Conservation (phyloP, 352 stramenopile genomes). For the Phytophthora chlamydospora region DNA sequence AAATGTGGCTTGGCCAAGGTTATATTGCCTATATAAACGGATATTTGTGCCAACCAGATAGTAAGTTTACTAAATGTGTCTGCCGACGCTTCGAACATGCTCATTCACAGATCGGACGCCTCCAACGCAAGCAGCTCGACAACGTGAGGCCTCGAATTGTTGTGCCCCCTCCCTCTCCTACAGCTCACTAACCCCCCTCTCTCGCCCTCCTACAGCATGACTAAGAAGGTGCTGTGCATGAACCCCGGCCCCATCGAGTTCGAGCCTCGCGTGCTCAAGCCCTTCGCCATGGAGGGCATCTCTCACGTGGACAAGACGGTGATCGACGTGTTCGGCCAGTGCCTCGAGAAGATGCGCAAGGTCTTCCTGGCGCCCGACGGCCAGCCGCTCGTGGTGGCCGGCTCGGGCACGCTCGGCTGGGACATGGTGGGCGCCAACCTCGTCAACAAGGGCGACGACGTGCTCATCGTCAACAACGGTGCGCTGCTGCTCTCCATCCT, state of each 20-base stretch:
- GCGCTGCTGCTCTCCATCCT: background rate
- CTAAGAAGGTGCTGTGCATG: constrained; percentile 80
- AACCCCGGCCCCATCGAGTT: constrained; percentile 87
- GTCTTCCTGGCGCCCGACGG: constrained; percentile 74
- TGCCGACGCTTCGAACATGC: no score
- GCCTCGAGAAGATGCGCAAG: constrained; percentile 84
- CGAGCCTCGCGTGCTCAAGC: constrained; percentile 71
- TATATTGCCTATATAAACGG: no score
- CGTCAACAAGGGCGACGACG: constrained; percentile 64
- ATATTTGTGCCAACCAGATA: no score
- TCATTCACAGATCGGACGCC: no score
- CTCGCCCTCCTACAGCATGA: constrained; percentile 40
- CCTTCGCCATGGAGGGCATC: constrained; percentile 76
- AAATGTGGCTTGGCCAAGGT: no score
- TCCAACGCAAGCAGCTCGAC: no score
- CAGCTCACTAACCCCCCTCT: background rate
- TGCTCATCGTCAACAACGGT: constrained; percentile 78
- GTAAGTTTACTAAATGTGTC: no score
- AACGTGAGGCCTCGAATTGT: no score
- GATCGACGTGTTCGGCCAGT: constrained; percentile 78
- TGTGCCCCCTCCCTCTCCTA: background rate
- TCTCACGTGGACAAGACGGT: constrained; percentile 83
- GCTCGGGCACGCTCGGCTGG: constrained; percentile 76
- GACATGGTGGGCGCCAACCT: constrained; percentile 86
- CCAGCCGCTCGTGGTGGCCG: constrained; percentile 71